Evolutionary conservation across 1,139 yeast genomes (phyloP).

Genomic region (Wickerhamiella pararugosa): DNA sequence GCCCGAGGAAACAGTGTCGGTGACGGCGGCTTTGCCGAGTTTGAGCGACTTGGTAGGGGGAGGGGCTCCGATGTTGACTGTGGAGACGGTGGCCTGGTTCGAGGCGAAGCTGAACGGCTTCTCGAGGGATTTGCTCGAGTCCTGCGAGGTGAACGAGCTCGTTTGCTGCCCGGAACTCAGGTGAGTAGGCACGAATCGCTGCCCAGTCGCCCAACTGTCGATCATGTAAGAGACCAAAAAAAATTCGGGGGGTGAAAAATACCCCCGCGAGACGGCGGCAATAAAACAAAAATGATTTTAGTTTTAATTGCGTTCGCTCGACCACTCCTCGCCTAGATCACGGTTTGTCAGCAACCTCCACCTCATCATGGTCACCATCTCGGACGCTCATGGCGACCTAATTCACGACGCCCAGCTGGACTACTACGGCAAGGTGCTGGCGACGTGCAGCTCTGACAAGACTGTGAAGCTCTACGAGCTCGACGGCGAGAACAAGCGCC

Average conservation of each 20-base stretch:
- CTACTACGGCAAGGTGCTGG: slow-evolving; percentile 87
- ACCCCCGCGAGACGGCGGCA: too few species aligned
- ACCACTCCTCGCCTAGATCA: too few species aligned
- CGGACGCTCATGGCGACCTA: slow-evolving; percentile 42
- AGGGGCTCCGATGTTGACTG: slow-evolving; percentile 6
- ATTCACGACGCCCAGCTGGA: slow-evolving; percentile 96
- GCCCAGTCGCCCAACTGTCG: slow-evolving; percentile 7
- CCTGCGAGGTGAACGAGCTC: slow-evolving; percentile 15
- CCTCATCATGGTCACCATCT: slow-evolving; percentile 21
- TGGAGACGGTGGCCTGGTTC: slow-evolving; percentile 1
- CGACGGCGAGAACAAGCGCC: slow-evolving; percentile 66
- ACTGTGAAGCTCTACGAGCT: slow-evolving; percentile 86
- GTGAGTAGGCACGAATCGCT: slow-evolving; percentile 17
- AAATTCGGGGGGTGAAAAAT: too few species aligned
- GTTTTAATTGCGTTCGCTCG: too few species aligned
- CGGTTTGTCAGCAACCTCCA: neutral
- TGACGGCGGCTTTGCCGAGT: slow-evolving; percentile 1
- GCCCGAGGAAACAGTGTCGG: neutral
- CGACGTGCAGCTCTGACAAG: slow-evolving; percentile 91
- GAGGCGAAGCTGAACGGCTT: slow-evolving; percentile 2
- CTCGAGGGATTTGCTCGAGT: slow-evolving; percentile 4
- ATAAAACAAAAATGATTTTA: too few species aligned
- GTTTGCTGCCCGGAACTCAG: slow-evolving; percentile 15
- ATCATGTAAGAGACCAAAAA: too few species aligned
- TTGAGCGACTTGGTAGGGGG: slow-evolving; percentile 8